Evolutionary conservation across 192 early-diverging fungal genomes (phyloP).

Genomic region (Chytriomyces hyalinus): DNA sequence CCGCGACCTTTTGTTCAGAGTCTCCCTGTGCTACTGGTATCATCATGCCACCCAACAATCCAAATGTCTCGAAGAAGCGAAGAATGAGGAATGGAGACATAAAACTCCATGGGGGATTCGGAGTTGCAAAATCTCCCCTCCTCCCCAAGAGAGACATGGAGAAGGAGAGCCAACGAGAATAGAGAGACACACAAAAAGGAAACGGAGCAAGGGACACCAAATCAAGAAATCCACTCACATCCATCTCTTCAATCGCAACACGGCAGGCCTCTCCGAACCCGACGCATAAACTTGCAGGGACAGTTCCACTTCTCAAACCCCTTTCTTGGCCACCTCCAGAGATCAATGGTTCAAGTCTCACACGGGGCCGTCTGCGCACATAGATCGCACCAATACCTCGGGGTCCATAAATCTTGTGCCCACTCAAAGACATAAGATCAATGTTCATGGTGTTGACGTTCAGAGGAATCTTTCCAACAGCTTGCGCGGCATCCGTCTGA

Average conservation of each 20-base stretch:
- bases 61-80: background rate
- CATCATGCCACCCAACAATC: background rate
- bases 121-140: too few species aligned
- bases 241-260: slow-evolving; percentile 80
- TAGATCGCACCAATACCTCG: slow-evolving; percentile 95
- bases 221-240: slow-evolving; percentile 55
- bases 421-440: slow-evolving; percentile 94
- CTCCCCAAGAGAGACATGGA: background rate
- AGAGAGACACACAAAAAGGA: slow-evolving; percentile 9
- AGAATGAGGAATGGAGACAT: background rate
- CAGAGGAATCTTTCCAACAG: slow-evolving; percentile 92
- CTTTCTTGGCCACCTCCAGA: slow-evolving; percentile 97
- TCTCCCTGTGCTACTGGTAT: slow-evolving; percentile 40
- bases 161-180: background rate
- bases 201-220: background rate
- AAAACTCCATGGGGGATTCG: too few species aligned
- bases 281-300: slow-evolving; percentile 86
- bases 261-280: slow-evolving; percentile 89
- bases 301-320: slow-evolving; percentile 91
- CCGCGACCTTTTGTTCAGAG: slow-evolving; percentile 28
- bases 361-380: slow-evolving; percentile 90
- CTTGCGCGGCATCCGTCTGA: slow-evolving; percentile 93
- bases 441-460: slow-evolving; percentile 92
- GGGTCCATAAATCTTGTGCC: slow-evolving; percentile 98
- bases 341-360: slow-evolving; percentile 87